Evolutionary conservation across 306 rosid genomes (phyloP), one percentile per base, ranked within the genome.

Genomic region (Astragalus glycyphyllos): DNA sequence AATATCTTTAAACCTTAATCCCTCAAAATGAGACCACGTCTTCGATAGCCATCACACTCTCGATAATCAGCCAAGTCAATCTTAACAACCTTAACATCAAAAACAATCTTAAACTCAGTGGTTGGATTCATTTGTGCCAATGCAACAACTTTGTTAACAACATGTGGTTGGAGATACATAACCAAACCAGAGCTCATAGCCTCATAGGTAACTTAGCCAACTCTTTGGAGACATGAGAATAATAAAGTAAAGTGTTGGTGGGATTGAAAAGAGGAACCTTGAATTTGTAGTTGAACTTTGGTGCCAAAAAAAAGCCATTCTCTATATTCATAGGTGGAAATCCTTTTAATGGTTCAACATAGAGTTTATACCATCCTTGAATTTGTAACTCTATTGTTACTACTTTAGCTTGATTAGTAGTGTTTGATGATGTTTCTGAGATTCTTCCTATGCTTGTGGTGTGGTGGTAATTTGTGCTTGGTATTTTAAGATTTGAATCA

Each of bases 361-460:
- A 58, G 64, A 58, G 45, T 23, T 13, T 58, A 17, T n/a, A 58
- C 44, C 64, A 58, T 8, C 13, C 26, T 34, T 58, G 45, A 15
- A 58, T 16, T 3, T n/a, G 11, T 9, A 58, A 4, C 20, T n/a
- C 64, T 32, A 58, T 13, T 0, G 14, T 34, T 42, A 5, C 16
- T 4, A 6, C 12, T 3, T 1, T 8, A 31, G 6, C 5, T 41
- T 7, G 4, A 15, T n/a, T n/a, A n/a, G 34, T n/a, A 7, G 0
- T 31, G 17, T 57, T 2, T 56, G 20, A 7, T 26, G 61, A 32
- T 29, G 42, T 57, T 31, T 57, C 45, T 58, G 40, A 10, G 45
- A 11, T 5, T 0, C 5, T 32, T 42, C 5, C 5, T 9, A 42
- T 10, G n/a, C n/a, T 42, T 6, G 13, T 12, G 5, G 64, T 58